Conservation (phyloP, 177 flowering plant genomes). For the Vitis hybrid region DNA sequence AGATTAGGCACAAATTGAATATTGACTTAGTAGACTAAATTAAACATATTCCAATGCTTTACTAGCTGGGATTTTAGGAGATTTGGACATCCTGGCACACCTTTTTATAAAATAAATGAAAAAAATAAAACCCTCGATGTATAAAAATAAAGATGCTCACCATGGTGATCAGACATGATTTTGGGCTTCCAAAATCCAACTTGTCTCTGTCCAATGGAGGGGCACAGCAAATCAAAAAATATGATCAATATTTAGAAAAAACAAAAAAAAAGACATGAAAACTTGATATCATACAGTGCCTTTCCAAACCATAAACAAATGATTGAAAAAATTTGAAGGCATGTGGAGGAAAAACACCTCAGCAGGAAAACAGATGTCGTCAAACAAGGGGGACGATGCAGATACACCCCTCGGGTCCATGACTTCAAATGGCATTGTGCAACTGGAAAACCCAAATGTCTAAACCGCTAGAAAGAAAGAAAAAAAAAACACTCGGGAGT, state of each 20-base stretch:
- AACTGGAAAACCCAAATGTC: constrained; percentile 2
- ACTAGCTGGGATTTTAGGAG: not conserved
- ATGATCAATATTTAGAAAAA: not conserved
- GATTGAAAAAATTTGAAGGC: not conserved
- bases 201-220: constrained; percentile 27
- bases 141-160: constrained; percentile 15
- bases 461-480: not conserved
- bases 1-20: not conserved
- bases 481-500: not conserved
- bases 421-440: constrained; percentile 28
- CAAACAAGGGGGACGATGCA: constrained; percentile 18
- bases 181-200: constrained; percentile 26
- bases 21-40: not conserved
- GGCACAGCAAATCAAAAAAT: not conserved
- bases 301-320: not conserved
- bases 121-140: not conserved
- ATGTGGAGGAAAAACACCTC: constrained; percentile 18
- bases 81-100: not conserved
- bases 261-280: not conserved
- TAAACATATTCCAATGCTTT: not conserved
- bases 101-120: not conserved
- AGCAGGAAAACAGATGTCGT: constrained; percentile 16
- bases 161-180: constrained; percentile 25
- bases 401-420: constrained; percentile 30
- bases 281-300: not conserved